phyloP scores from a whole-genome alignment of 352 stramenopile genomes.

The Phytopythium chamaehyphon region DNA sequence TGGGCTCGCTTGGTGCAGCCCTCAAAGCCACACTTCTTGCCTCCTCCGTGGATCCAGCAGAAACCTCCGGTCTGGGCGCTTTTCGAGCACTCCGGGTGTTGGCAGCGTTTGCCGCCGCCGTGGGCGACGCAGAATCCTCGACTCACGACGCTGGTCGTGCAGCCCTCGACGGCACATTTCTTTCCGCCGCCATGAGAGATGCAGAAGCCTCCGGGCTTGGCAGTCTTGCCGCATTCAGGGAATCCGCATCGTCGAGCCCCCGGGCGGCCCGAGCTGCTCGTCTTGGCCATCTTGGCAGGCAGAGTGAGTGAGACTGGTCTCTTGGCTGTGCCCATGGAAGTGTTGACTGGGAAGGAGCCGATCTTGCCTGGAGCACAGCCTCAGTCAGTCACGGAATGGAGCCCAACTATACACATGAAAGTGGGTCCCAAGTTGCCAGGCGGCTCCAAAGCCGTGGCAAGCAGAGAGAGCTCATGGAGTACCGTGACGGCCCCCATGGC shows the following conservation, averaged over 20 bases:
- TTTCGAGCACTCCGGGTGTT: slow-evolving; percentile 21
- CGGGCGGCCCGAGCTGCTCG: neutral
- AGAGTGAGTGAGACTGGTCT: neutral
- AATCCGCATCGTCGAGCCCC: slow-evolving; percentile 32
- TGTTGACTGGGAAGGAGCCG: too few relatives aligned
- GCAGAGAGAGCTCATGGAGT: too few relatives aligned
- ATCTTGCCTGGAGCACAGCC: too few relatives aligned
- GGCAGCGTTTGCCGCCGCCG: slow-evolving; percentile 51
- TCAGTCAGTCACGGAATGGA: too few relatives aligned
- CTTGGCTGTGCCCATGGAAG: neutral
- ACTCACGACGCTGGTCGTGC: slow-evolving; percentile 50
- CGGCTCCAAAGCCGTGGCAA: too few relatives aligned
- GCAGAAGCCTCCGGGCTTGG: slow-evolving; percentile 46
- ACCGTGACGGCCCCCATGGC: too few relatives aligned
- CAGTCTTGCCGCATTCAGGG: slow-evolving; percentile 43
- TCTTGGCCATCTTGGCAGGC: neutral
- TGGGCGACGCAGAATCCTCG: slow-evolving; percentile 59
- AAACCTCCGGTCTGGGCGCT: slow-evolving; percentile 38
- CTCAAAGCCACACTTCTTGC: slow-evolving; percentile 50
- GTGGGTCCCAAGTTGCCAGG: too few relatives aligned
- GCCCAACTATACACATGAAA: too few relatives aligned
- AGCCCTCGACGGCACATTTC: slow-evolving; percentile 44
- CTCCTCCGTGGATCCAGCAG: slow-evolving; percentile 53
- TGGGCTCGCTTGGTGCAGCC: slow-evolving; percentile 50
- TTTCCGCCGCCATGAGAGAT: slow-evolving; percentile 55